A percentile compares a stretch with the other conserved stretches of the same genome.
phyloP scores from a whole-genome alignment of 1,284 basidiomycete species.

The Cutaneotrichosporon cavernicola region DNA sequence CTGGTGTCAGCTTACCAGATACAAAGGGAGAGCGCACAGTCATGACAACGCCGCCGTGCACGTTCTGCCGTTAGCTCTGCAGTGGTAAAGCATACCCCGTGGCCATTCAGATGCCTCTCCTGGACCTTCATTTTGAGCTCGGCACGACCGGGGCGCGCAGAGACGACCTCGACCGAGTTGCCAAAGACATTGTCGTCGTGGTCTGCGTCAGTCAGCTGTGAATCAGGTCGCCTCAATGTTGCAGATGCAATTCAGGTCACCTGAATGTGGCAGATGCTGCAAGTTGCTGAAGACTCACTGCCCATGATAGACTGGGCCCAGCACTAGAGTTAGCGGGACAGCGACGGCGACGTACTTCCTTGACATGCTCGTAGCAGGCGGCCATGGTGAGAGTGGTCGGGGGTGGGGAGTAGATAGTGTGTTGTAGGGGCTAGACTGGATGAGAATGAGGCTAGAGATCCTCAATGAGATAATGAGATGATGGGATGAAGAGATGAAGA shows the following conservation, averaged over 20 bases:
- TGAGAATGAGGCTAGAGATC: no score
- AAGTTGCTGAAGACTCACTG: not conserved
- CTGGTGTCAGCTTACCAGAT: slow-evolving; percentile 10
- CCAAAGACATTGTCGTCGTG: slow-evolving; percentile 18
- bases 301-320: slow-evolving; percentile 3
- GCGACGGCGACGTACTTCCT: not conserved
- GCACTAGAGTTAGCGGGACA: not conserved
- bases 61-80: slow-evolving; percentile 8
- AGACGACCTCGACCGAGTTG: slow-evolving; percentile 19
- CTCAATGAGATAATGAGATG: no score
- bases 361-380: slow-evolving; percentile 1
- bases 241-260: not conserved
- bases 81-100: slow-evolving; percentile 10
- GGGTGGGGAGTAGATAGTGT: not conserved
- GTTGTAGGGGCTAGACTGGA: not conserved
- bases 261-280: no score
- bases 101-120: slow-evolving; percentile 19
- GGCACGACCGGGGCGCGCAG: slow-evolving; percentile 19
- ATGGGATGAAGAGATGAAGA: no score
- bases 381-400: not conserved
- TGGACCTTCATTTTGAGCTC: slow-evolving; percentile 8
- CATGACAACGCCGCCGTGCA: slow-evolving; percentile 24
- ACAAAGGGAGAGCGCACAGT: not conserved
- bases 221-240: no score
- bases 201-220: not conserved